Evolutionary conservation across 1,139 yeast species (phyloP).

Genomic region (Yamadazyma dushanensis): DNA sequence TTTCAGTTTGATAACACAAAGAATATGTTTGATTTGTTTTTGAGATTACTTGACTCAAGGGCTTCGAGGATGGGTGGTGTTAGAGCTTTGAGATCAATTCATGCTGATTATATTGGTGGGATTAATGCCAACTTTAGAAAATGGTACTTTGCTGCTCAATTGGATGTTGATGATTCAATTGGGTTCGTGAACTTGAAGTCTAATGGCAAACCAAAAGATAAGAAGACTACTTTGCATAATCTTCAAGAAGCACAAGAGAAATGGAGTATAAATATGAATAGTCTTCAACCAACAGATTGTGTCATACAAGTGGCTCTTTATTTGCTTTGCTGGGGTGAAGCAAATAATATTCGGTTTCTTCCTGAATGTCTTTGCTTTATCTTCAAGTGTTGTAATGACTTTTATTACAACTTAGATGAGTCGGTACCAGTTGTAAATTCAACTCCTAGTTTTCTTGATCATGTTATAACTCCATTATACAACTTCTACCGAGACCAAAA

Average conservation of each 20-base stretch:
- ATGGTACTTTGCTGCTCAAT: slow-evolving; percentile 95
- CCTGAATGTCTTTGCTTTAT: slow-evolving; percentile 86
- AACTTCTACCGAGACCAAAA: slow-evolving; percentile 59
- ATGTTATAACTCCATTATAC: slow-evolving; percentile 75
- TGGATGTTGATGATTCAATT: slow-evolving; percentile 79
- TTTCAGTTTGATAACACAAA: slow-evolving; percentile 63
- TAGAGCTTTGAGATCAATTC: slow-evolving; percentile 58
- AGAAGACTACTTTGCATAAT: slow-evolving; percentile 31
- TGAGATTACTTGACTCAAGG: slow-evolving; percentile 66
- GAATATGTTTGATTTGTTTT: slow-evolving; percentile 64
- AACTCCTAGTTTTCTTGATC: slow-evolving; percentile 52
- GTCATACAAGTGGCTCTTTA: slow-evolving; percentile 68
- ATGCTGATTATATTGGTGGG: slow-evolving; percentile 86
- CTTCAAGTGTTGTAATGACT: slow-evolving; percentile 74
- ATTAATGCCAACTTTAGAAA: slow-evolving; percentile 86
- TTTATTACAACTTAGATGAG: slow-evolving; percentile 48
- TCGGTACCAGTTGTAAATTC: slow-evolving; percentile 22
- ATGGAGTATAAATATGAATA: slow-evolving; percentile 66
- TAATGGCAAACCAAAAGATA: slow-evolving; percentile 36
- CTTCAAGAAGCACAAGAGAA: slow-evolving; percentile 76
- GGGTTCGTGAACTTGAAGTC: slow-evolving; percentile 62
- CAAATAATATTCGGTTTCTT: slow-evolving; percentile 76
- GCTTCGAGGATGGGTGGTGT: slow-evolving; percentile 61
- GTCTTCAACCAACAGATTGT: slow-evolving; percentile 52
- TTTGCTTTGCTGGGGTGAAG: slow-evolving; percentile 86